phyloP scores from a whole-genome alignment of 2,329 filamentous ascomycete genomes.

The Trichophyton benhamiae region DNA sequence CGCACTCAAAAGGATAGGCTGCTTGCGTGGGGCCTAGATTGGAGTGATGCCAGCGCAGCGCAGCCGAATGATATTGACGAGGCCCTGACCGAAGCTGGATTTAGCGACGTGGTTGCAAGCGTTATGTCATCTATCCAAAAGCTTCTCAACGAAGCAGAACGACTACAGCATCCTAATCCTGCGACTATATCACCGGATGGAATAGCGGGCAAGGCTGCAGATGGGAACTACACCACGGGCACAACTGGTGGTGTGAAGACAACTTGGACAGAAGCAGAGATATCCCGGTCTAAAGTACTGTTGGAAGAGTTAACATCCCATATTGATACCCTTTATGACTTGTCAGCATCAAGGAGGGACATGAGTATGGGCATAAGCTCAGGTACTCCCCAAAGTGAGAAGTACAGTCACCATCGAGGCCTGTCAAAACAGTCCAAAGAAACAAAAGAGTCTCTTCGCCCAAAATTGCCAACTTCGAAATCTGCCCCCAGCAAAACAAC shows the following conservation, averaged over 20 bases:
- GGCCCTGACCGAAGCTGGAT: conserved; percentile 47
- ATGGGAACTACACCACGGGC: conserved; percentile 23
- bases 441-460: conserved; percentile 16
- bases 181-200: conserved; percentile 28
- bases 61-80: conserved; percentile 50
- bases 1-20: conserved; percentile 52
- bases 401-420: conserved; percentile 20
- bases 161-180: conserved; percentile 36
- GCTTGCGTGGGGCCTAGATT: conserved; percentile 53
- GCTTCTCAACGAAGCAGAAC: conserved; percentile 49
- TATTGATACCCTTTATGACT: conserved; percentile 53
- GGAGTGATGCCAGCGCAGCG: conserved; percentile 49
- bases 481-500: background rate
- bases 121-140: conserved; percentile 53
- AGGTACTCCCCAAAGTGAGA: conserved; percentile 19
- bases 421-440: conserved; percentile 13
- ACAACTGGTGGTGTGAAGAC: conserved; percentile 27
- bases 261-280: conserved; percentile 40
- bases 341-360: conserved; percentile 46
- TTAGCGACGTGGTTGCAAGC: conserved; percentile 52
- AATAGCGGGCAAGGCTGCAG: conserved; percentile 28
- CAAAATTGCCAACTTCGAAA: conserved; percentile 13
- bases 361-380: conserved; percentile 30
- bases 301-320: conserved; percentile 48
- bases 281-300: conserved; percentile 45